phyloP scores from a whole-genome alignment of 176 grass and related monocot genomes.

The Musa beccarii region DNA sequence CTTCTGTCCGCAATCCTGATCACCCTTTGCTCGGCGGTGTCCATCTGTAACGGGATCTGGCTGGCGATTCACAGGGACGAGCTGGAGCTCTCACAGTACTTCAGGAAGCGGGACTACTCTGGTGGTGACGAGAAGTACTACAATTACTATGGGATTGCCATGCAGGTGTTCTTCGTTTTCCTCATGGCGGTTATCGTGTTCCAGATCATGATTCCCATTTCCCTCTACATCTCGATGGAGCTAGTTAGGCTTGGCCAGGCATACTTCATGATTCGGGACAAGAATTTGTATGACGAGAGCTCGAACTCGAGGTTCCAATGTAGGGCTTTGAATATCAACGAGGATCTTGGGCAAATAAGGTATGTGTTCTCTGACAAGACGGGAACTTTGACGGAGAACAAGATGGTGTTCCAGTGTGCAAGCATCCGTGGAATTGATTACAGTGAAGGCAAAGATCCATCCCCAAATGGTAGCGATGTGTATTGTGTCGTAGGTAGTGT shows the following conservation, averaged over 20 bases:
- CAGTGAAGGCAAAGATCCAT: constrained; percentile 23
- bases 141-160: constrained; percentile 61
- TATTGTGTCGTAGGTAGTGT: constrained; percentile 67
- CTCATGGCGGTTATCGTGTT: constrained; percentile 75
- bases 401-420: constrained; percentile 72
- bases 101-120: constrained; percentile 59
- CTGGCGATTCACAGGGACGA: constrained; percentile 36
- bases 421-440: constrained; percentile 61
- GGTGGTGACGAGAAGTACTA: constrained; percentile 37
- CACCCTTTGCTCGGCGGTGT: constrained; percentile 43
- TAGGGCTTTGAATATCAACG: constrained; percentile 88
- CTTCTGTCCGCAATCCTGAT: constrained; percentile 58
- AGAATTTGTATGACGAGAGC: constrained; percentile 50
- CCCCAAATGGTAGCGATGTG: constrained; percentile 19
- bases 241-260: constrained; percentile 64
- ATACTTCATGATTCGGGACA: constrained; percentile 60
- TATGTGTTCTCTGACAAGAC: constrained; percentile 92
- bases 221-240: constrained; percentile 96
- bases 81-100: constrained; percentile 56
- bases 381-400: constrained; percentile 83
- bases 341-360: constrained; percentile 85
- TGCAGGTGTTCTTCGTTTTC: constrained; percentile 68
- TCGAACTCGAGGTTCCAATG: constrained; percentile 61
- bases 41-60: constrained; percentile 58
- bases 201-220: constrained; percentile 92